Base-by-base conservation (phyloP, 2,329 filamentous ascomycete genomes). In the Fusarium sp. region DNA sequence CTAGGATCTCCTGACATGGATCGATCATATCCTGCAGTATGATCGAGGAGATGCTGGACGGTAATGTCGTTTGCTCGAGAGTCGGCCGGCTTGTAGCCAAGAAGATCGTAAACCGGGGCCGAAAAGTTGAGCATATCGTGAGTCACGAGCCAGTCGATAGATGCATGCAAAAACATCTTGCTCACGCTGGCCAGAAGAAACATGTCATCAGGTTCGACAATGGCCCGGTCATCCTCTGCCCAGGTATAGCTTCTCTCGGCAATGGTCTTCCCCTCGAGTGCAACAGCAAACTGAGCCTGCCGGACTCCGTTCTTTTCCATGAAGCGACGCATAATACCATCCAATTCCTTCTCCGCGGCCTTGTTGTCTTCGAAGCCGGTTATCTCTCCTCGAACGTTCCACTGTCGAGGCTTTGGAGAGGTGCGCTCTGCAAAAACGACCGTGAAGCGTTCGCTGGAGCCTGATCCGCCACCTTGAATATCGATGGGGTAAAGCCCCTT, bases 101-200 rank as follows among this genome's bases (percentile, higher is more conserved):
- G 63, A 2, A 66, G 35, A 20, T 63, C 33, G 11, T 75, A 76
- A 2, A 76, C 74, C 1, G 35, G 60, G 2, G 69, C 66, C 2
- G 53, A 42, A 16, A 31, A 66, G 22, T 46, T 33, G 11, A 76
- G 36, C 9, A 36, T 40, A 0, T 17, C 20, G 6, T 38, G 11
- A 2, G 63, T 42, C 2, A 66, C 29, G 2, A 73, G 24, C 42
- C 38, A 58, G 16, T 64, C 29, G 8, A 76, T 38, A 10, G 74
- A 70, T 8, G 70, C 67, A 22, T 69, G n/a, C 5, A 69, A 17
- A 10, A 75, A 73, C 40, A 73, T 40, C 49, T 75, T 76, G 49
- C 63, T 76, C 5, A 73, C 59, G 0, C 74, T 73, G 8, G 63
- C 67, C 4, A 76, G 59, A 17, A 73, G 31, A 51, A 76, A 76